Conservation (phyloP, 768 basidiomycete genomes). For the Leccinum ochraceum region DNA sequence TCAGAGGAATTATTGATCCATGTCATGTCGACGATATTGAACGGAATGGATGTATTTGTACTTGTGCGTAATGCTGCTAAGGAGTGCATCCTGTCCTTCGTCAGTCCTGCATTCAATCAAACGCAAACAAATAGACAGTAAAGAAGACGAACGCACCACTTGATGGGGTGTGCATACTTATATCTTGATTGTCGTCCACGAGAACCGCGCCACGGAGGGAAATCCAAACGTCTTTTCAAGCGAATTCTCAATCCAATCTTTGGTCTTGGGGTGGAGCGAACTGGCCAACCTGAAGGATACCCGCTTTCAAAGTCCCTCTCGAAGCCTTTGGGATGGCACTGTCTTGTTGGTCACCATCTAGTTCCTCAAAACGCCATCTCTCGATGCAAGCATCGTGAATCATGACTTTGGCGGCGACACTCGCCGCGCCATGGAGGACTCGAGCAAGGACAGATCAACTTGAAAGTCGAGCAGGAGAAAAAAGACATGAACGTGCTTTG, state of each 20-base stretch:
- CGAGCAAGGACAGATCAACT: too few relatives aligned
- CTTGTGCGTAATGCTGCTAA: not conserved
- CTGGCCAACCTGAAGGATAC: constrained; percentile 76
- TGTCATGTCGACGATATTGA: not conserved
- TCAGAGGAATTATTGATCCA: not conserved
- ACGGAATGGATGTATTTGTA: not conserved
- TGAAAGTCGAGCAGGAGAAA: too few relatives aligned
- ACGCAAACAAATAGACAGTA: not conserved
- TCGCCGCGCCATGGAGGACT: constrained; percentile 69
- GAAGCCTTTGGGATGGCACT: constrained; percentile 29
- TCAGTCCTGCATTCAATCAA: constrained; percentile 60
- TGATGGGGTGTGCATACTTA: constrained; percentile 75
- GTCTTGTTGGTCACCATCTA: constrained; percentile 23
- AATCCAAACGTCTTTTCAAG: constrained; percentile 91
- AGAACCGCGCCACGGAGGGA: constrained; percentile 88
- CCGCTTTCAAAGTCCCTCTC: constrained; percentile 66
- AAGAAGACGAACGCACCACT: constrained; percentile 58
- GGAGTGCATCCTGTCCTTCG: constrained; percentile 73
- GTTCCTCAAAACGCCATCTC: constrained; percentile 80
- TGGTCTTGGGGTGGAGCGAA: constrained; percentile 72
- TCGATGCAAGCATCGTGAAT: constrained; percentile 87
- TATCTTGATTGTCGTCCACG: constrained; percentile 93
- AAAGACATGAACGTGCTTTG: too few relatives aligned
- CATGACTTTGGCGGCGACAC: constrained; percentile 95
- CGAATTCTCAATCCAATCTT: constrained; percentile 75